Evolutionary conservation across 2,329 filamentous ascomycete genomes (phyloP).

Genomic region (Neonectria magnoliae): DNA sequence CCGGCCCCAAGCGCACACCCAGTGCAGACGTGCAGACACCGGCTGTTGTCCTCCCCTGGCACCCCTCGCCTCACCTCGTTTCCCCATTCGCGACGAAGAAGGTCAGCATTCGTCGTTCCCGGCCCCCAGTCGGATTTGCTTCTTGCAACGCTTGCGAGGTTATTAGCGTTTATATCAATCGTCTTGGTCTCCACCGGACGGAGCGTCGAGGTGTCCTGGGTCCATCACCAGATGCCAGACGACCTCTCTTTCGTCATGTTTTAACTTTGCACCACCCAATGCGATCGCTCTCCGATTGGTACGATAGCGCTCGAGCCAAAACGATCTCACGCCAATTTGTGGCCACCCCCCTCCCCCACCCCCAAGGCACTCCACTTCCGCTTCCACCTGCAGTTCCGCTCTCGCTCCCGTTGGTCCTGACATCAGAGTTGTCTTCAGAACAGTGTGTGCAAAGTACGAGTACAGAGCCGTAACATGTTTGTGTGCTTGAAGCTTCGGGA

Average conservation of each 20-base stretch:
- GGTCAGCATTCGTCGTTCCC: background rate
- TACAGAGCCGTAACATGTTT: constrained; percentile 1
- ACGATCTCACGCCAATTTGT: constrained; percentile 36
- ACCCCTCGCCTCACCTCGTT: background rate
- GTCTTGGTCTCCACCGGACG: constrained; percentile 23
- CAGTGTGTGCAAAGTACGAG: background rate
- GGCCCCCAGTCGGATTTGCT: constrained; percentile 26
- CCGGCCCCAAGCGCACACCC: no score
- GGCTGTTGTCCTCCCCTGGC: background rate
- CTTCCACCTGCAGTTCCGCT: constrained; percentile 10
- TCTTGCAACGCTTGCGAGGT: constrained; percentile 28
- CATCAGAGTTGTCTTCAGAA: background rate
- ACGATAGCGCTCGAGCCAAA: constrained; percentile 42
- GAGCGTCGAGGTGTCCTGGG: constrained; percentile 23
- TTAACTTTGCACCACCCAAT: constrained; percentile 41
- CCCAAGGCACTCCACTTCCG: constrained; percentile 32
- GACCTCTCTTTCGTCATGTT: constrained; percentile 31
- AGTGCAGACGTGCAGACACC: no score
- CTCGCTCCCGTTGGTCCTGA: background rate
- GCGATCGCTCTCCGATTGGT: constrained; percentile 48
- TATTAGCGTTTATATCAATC: constrained; percentile 31
- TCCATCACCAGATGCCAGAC: constrained; percentile 16
- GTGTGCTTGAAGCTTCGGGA: background rate
- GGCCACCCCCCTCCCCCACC: constrained; percentile 37
- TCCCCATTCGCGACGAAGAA: background rate